Conservation (phyloP, 164 flowering plant genomes). For the Piper longum region DNA sequence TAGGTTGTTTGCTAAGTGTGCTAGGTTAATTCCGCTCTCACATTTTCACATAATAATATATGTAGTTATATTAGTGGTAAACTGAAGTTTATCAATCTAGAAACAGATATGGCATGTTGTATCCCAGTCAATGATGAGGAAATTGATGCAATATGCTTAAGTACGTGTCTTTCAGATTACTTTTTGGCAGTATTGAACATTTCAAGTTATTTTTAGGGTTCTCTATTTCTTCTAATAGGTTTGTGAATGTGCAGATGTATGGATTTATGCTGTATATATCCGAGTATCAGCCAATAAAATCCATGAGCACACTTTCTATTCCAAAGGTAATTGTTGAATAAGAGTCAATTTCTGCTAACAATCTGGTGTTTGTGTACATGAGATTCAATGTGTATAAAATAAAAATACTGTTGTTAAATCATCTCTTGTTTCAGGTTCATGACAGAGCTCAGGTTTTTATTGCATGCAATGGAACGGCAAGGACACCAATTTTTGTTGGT, state of each 20-base stretch:
- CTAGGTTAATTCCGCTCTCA: too few relatives aligned
- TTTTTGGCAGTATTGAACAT: neutral
- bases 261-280: constrained; percentile 64
- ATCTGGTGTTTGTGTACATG: too few relatives aligned
- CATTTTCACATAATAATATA: too few relatives aligned
- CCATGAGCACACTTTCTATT: constrained; percentile 40
- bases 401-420: neutral
- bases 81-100: neutral
- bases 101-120: neutral
- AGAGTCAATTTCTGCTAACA: neutral
- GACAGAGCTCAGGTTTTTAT: constrained; percentile 91
- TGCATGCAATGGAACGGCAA: constrained; percentile 37
- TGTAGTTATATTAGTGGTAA: too few relatives aligned
- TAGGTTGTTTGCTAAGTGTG: too few relatives aligned
- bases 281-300: constrained; percentile 33
- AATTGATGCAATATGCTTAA: neutral
- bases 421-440: constrained; percentile 47
- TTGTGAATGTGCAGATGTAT: constrained; percentile 38
- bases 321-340: constrained; percentile 40
- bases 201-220: neutral
- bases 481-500: constrained; percentile 41
- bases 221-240: neutral
- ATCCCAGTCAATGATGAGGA: neutral
- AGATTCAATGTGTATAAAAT: too few relatives aligned
- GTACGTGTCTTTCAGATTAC: too few relatives aligned